Conservation (phyloP, 2,329 filamentous ascomycete species). For the Venturia pyrina region DNA sequence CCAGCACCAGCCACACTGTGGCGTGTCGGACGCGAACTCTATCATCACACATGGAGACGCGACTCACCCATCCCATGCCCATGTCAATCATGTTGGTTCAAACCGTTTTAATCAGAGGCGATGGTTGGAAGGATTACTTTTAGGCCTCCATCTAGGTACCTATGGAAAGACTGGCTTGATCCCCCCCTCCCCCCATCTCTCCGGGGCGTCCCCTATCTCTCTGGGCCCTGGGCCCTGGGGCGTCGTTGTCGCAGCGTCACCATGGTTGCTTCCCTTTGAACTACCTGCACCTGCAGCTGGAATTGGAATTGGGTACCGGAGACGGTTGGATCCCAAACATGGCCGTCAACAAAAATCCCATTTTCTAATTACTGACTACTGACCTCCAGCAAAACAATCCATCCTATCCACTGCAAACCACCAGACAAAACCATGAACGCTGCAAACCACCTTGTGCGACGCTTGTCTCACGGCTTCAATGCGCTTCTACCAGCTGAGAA, state of each 20-base stretch:
- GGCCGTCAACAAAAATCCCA: not conserved
- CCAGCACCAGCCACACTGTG: not conserved
- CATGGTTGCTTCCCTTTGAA: not conserved
- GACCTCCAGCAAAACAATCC: not conserved
- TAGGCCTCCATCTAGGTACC: too few species aligned
- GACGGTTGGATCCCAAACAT: not conserved
- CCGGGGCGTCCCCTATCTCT: too few species aligned
- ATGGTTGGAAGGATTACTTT: too few species aligned
- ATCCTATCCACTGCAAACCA: not conserved
- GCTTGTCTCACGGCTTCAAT: conserved; percentile 30
- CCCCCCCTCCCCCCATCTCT: not conserved
- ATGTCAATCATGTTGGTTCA: too few species aligned
- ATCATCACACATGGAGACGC: too few species aligned
- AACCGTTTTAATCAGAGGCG: too few species aligned
- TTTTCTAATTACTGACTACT: too few species aligned
- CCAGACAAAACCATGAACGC: not conserved
- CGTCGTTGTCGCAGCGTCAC: not conserved
- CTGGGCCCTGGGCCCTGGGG: not conserved
- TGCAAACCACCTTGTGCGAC: conserved; percentile 15
- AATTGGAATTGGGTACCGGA: not conserved
- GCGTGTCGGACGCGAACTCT: not conserved
- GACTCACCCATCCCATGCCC: not conserved
- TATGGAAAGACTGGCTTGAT: too few species aligned
- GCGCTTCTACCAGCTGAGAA: conserved; percentile 49
- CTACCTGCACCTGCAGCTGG: too few species aligned